Conservation (phyloP, 1,139 yeast genomes). For the Hyphopichia pseudoburtonii region DNA sequence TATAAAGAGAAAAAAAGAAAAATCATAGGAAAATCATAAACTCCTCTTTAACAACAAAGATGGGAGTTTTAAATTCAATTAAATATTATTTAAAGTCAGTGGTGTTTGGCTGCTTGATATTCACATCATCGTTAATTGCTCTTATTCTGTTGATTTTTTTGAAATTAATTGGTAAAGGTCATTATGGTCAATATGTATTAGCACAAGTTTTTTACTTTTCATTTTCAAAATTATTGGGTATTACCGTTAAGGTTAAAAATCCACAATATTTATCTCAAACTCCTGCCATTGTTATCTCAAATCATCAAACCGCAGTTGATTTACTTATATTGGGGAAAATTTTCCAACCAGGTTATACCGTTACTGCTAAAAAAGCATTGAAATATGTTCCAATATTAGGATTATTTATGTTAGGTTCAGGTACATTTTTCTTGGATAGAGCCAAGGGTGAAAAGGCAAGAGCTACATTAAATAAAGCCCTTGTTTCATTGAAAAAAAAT, state of each 20-base stretch:
- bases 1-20: too few relatives aligned
- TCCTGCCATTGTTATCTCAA: slow-evolving; percentile 84
- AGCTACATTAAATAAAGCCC: slow-evolving; percentile 68
- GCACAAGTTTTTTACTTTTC: slow-evolving; percentile 76
- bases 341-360: slow-evolving; percentile 88
- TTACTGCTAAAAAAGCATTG: slow-evolving; percentile 85
- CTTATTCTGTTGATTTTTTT: slow-evolving; percentile 71
- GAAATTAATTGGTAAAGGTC: slow-evolving; percentile 69
- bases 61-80: slow-evolving; percentile 19
- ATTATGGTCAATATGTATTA: slow-evolving; percentile 84
- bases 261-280: slow-evolving; percentile 48
- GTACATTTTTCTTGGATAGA: slow-evolving; percentile 89
- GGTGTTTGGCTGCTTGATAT: slow-evolving; percentile 51
- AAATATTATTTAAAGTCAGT: slow-evolving; percentile 58
- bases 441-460: slow-evolving; percentile 75
- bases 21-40: neutral
- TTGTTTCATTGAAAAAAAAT: slow-evolving; percentile 54
- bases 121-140: slow-evolving; percentile 72
- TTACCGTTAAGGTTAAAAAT: slow-evolving; percentile 67
- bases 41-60: neutral
- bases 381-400: slow-evolving; percentile 91
- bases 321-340: slow-evolving; percentile 74
- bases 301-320: slow-evolving; percentile 92
- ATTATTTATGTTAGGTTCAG: slow-evolving; percentile 90
- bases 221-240: slow-evolving; percentile 62